Conservation (phyloP, 2,329 filamentous ascomycete genomes). For the Aureobasidium sp. region DNA sequence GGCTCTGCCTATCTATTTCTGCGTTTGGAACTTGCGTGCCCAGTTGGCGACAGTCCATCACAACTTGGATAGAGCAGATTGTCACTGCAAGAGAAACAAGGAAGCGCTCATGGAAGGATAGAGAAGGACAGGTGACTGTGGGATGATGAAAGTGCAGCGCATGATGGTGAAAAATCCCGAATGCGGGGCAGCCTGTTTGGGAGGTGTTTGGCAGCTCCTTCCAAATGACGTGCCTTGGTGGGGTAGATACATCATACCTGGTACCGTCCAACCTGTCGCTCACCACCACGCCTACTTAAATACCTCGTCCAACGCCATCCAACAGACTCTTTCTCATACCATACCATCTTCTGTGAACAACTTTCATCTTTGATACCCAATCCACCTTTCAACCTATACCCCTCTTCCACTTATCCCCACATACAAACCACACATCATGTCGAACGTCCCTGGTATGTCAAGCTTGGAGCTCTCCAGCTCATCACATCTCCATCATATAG, state of each 20-base stretch:
- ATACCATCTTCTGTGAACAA: conserved; percentile 4
- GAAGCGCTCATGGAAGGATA: neutral
- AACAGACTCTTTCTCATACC: neutral
- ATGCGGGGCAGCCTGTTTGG: neutral
- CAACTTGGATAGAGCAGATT: neutral
- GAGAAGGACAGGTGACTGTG: neutral
- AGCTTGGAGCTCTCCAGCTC: neutral
- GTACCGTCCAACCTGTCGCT: neutral
- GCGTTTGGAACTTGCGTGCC: neutral
- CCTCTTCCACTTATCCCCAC: neutral
- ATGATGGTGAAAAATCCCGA: neutral
- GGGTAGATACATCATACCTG: conserved; percentile 10
- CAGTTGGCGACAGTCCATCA: neutral
- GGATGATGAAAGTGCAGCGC: conserved; percentile 6
- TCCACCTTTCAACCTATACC: neutral
- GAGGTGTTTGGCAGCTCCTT: neutral
- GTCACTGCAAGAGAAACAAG: neutral
- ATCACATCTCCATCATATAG: neutral
- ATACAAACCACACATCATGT: conserved; percentile 2
- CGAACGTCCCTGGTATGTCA: conserved; percentile 10
- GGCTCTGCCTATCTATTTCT: conserved; percentile 3
- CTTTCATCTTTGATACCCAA: neutral
- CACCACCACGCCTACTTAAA: neutral
- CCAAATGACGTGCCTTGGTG: neutral
- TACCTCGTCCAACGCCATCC: neutral